A percentile compares a stretch with the other conserved stretches of the same genome.
Evolutionary conservation across 768 basidiomycete genomes (phyloP).

Genomic region (Rhodocollybia butyracea): DNA sequence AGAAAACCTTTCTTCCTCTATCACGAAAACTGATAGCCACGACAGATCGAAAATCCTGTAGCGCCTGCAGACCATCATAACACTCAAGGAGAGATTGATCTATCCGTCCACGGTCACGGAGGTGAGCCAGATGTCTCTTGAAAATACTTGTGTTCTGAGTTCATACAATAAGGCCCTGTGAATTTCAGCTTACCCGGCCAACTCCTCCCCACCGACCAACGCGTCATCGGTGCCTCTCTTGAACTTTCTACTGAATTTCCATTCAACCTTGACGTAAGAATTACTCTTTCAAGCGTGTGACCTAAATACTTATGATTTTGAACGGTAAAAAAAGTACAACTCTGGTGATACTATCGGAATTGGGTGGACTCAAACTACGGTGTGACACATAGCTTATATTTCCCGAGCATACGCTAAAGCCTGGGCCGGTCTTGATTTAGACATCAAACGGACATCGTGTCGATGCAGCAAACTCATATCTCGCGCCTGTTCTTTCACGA

Average conservation of each 20-base stretch:
- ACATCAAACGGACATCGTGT: conserved; percentile 20
- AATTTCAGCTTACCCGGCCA: conserved; percentile 16
- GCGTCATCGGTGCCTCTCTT: conserved; percentile 20
- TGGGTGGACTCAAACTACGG: too few species aligned
- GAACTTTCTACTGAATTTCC: conserved; percentile 20
- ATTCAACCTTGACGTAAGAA: conserved; percentile 25
- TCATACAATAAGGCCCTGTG: background rate
- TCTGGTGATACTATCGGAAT: conserved; percentile 27
- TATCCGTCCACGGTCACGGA: conserved; percentile 20
- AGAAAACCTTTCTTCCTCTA: too few species aligned
- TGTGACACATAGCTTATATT: too few species aligned
- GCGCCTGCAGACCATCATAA: conserved; percentile 27
- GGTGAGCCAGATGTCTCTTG: conserved; percentile 9
- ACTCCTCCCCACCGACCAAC: conserved; percentile 16
- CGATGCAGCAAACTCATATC: conserved; percentile 28
- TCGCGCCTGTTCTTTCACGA: conserved; percentile 22
- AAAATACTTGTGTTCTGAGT: background rate
- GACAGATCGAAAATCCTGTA: conserved; percentile 23
- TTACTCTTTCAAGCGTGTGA: too few species aligned
- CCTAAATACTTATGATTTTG: too few species aligned
- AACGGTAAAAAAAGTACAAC: too few species aligned
- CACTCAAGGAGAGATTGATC: conserved; percentile 22
- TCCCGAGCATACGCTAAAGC: conserved; percentile 29
- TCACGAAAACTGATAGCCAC: background rate
- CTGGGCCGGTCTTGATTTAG: conserved; percentile 19